Evolutionary conservation across 768 basidiomycete genomes (phyloP).

Genomic region (Solioccasus polychromus): DNA sequence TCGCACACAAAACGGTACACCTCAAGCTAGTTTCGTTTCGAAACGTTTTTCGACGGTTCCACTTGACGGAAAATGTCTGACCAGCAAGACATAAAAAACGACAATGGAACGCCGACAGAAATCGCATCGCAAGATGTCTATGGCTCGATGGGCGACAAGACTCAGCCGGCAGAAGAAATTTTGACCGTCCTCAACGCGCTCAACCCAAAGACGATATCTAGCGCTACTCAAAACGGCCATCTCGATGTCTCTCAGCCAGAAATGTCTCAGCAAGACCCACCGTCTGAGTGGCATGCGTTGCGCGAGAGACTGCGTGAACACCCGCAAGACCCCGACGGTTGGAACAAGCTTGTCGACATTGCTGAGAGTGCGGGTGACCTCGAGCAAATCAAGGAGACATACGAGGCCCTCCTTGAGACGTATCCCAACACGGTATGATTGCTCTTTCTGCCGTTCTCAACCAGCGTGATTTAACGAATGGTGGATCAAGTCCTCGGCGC

Average conservation of each 20-base stretch:
- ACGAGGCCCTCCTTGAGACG: constrained; percentile 75
- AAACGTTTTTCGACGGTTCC: constrained; percentile 31
- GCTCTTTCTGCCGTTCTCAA: constrained; percentile 22
- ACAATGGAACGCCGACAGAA: constrained; percentile 26
- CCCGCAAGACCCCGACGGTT: constrained; percentile 72
- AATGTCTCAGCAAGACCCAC: constrained; percentile 31
- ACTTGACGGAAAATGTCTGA: constrained; percentile 36
- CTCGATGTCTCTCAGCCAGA: constrained; percentile 23
- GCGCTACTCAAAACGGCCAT: constrained; percentile 29
- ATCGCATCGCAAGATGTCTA: constrained; percentile 27
- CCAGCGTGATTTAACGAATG: constrained; percentile 22
- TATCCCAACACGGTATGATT: constrained; percentile 92
- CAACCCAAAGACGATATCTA: constrained; percentile 26
- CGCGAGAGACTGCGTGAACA: constrained; percentile 60
- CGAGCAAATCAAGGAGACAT: constrained; percentile 75
- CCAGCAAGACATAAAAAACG: constrained; percentile 30
- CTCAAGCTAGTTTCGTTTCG: constrained; percentile 17
- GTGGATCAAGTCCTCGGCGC: constrained; percentile 64
- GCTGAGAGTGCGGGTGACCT: constrained; percentile 78
- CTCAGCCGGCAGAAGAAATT: constrained; percentile 38
- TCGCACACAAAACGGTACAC: no score
- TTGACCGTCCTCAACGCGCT: constrained; percentile 35
- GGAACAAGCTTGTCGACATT: constrained; percentile 74
- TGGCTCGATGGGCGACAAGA: constrained; percentile 26
- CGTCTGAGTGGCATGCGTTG: constrained; percentile 66